Evolutionary conservation across 306 rosid species (phyloP).

Genomic region (Elaeagnus macrophylla): DNA sequence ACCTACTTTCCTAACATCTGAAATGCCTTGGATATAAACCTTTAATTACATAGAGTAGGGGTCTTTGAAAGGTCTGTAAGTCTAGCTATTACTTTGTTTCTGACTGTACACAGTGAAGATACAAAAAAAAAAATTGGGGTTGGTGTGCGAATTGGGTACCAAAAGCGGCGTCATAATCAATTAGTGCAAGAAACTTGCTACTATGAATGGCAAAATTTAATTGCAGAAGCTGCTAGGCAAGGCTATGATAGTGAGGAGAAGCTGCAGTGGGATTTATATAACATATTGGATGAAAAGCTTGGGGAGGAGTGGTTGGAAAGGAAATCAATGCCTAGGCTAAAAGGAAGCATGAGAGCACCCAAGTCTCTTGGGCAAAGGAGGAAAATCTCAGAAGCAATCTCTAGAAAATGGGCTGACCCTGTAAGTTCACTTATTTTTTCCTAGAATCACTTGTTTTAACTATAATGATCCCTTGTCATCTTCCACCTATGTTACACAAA

Average conservation of each 20-base stretch:
- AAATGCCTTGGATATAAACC: neutral
- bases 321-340: constrained; percentile 33
- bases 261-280: constrained; percentile 81
- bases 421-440: constrained; percentile 39
- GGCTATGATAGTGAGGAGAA: constrained; percentile 63
- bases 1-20: neutral
- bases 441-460: constrained; percentile 5
- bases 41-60: neutral
- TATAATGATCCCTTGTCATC: neutral
- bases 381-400: constrained; percentile 81
- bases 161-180: constrained; percentile 46
- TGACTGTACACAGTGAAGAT: constrained; percentile 38
- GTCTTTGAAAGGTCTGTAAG: neutral
- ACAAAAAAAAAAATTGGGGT: constrained; percentile 65
- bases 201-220: constrained; percentile 76
- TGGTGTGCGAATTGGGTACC: constrained; percentile 72
- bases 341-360: constrained; percentile 63
- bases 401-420: constrained; percentile 89
- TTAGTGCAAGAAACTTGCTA: constrained; percentile 55
- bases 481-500: no score
- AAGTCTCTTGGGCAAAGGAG: constrained; percentile 81
- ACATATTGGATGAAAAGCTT: constrained; percentile 42
- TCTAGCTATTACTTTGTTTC: neutral
- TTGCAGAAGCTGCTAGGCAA: constrained; percentile 72
- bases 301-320: constrained; percentile 53